A percentile compares a stretch with the other conserved stretches of the same genome.
These are phyloP conservation scores for Leccinum subtestaceum DNA, from an alignment of 768 basidiomycete species.

Conservation along the genomic window DNA sequence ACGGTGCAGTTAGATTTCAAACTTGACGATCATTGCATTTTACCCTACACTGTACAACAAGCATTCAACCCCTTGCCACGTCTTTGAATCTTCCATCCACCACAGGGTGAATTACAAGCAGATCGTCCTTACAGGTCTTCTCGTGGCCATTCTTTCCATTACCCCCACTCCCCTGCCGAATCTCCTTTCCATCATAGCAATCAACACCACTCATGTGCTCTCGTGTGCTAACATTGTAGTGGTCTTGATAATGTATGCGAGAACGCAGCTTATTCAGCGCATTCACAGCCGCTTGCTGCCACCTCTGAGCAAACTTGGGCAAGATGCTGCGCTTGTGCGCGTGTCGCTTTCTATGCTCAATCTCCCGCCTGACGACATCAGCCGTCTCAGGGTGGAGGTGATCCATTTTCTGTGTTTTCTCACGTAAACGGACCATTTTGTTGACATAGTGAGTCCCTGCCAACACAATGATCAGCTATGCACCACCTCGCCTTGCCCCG, in stretches of 20 bases:
- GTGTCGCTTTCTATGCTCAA: conserved; percentile 36
- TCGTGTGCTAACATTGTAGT: conserved; percentile 55
- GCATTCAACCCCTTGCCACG: conserved; percentile 35
- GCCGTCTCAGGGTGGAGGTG: conserved; percentile 45
- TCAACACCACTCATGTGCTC: conserved; percentile 84
- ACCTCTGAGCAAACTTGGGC: conserved; percentile 37
- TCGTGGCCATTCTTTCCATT: conserved; percentile 10
- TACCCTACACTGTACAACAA: conserved; percentile 13
- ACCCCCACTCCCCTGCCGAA: conserved; percentile 35
- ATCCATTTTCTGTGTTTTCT: conserved; percentile 27
- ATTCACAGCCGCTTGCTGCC: conserved; percentile 45
- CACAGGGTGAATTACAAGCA: conserved; percentile 57
- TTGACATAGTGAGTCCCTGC: conserved; percentile 75
- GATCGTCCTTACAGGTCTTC: conserved; percentile 39
- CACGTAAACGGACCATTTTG: conserved; percentile 45
- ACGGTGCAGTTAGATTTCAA: background rate
- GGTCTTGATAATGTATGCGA: conserved; percentile 52
- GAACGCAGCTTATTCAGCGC: conserved; percentile 47
- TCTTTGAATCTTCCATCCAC: conserved; percentile 69
- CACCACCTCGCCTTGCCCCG: background rate
- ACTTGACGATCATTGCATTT: background rate
- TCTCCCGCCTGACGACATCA: conserved; percentile 47
- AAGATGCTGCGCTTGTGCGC: conserved; percentile 19
- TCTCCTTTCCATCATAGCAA: conserved; percentile 58
- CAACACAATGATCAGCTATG: conserved; percentile 10